Conservation (phyloP, 2,329 filamentous ascomycete genomes). For the Aspergillaceae sp. region DNA sequence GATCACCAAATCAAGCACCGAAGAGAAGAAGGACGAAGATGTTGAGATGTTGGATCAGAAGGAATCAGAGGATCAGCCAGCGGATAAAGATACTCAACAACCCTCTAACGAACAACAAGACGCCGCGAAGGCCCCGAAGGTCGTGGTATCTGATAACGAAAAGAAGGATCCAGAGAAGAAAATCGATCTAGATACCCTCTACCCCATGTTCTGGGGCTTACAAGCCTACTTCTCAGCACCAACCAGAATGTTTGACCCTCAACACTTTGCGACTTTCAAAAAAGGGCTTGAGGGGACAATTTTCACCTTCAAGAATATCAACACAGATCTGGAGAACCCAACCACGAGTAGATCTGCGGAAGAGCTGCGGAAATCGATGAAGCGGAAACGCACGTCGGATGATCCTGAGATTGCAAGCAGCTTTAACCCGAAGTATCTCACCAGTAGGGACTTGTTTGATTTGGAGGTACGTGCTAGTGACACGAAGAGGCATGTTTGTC, state of each 20-base stretch:
- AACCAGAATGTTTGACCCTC: slow-evolving; percentile 64
- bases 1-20: slow-evolving; percentile 28
- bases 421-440: slow-evolving; percentile 97
- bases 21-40: slow-evolving; percentile 53
- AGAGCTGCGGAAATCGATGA: slow-evolving; percentile 56
- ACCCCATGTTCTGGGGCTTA: slow-evolving; percentile 87
- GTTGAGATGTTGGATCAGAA: slow-evolving; percentile 47
- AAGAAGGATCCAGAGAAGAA: slow-evolving; percentile 26
- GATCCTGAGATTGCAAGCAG: slow-evolving; percentile 58
- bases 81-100: slow-evolving; percentile 16
- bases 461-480: slow-evolving; percentile 58
- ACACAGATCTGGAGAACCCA: slow-evolving; percentile 61
- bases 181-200: slow-evolving; percentile 65
- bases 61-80: slow-evolving; percentile 23
- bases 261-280: slow-evolving; percentile 60
- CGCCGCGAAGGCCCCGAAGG: slow-evolving; percentile 14
- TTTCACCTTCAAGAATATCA: slow-evolving; percentile 64
- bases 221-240: slow-evolving; percentile 90
- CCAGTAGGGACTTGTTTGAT: slow-evolving; percentile 92
- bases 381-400: slow-evolving; percentile 59
- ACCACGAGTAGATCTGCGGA: slow-evolving; percentile 48
- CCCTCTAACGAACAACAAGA: slow-evolving; percentile 11
- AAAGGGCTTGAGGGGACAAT: slow-evolving; percentile 55
- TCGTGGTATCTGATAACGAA: slow-evolving; percentile 15
- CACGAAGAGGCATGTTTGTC: background rate